phyloP scores from a whole-genome alignment of 768 basidiomycete species.

The Vararia minispora region DNA sequence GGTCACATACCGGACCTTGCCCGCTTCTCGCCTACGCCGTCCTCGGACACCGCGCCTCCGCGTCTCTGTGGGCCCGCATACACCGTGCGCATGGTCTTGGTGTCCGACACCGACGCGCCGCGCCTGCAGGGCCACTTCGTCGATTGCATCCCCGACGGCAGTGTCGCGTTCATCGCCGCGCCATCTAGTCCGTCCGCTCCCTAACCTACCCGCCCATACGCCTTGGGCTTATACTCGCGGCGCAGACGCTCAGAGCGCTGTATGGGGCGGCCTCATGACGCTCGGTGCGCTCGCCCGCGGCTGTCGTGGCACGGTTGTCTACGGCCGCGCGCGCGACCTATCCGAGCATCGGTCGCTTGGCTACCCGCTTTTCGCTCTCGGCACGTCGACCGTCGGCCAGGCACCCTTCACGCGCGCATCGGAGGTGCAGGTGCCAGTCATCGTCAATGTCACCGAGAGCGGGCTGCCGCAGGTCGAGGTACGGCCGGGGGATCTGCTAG shows the following conservation, averaged over 20 bases:
- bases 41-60: conserved; percentile 20
- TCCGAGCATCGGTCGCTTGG: conserved; percentile 56
- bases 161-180: conserved; percentile 63
- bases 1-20: conserved; percentile 76
- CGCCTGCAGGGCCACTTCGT: conserved; percentile 68
- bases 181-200: conserved; percentile 54
- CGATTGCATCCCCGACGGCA: conserved; percentile 56
- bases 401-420: conserved; percentile 75
- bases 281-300: conserved; percentile 68
- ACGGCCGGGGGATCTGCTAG: conserved; percentile 67
- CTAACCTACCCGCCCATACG: conserved; percentile 3
- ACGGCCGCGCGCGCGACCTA: conserved; percentile 78
- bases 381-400: conserved; percentile 79
- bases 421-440: conserved; percentile 56
- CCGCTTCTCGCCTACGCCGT: conserved; percentile 35
- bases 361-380: conserved; percentile 78
- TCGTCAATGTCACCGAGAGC: conserved; percentile 28
- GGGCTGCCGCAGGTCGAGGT: conserved; percentile 46
- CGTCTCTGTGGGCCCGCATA: conserved; percentile 71
- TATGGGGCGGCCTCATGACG: conserved; percentile 91
- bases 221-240: not conserved
- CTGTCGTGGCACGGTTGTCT: conserved; percentile 68
- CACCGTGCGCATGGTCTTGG: conserved; percentile 74
- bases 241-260: conserved; percentile 63
- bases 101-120: conserved; percentile 47